Conservation (phyloP, 768 basidiomycete species). For the Lenzites betulinus region DNA sequence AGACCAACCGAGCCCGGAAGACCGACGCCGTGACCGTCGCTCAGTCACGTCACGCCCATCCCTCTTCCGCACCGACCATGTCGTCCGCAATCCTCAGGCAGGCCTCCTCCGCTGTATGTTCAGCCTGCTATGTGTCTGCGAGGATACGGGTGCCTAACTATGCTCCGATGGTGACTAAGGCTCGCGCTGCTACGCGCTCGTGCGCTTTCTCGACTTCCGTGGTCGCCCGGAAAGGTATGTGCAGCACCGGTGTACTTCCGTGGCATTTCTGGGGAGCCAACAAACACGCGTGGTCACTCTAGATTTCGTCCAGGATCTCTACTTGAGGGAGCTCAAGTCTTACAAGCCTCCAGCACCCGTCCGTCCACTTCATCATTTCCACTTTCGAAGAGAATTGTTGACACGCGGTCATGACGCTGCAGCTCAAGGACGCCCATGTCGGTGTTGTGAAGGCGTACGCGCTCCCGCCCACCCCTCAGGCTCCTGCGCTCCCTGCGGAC, state of each 20-base stretch:
- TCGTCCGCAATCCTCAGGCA: constrained; percentile 63
- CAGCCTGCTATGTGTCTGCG: constrained; percentile 9
- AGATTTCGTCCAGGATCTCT: constrained; percentile 95
- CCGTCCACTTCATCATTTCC: constrained; percentile 36
- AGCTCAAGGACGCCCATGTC: constrained; percentile 92
- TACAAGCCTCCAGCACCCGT: constrained; percentile 82
- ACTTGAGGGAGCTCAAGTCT: constrained; percentile 83
- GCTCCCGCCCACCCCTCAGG: constrained; percentile 69
- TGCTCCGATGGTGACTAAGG: constrained; percentile 48
- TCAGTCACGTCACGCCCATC: constrained; percentile 44
- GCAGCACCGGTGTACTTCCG: constrained; percentile 17
- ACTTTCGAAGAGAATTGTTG: not conserved
- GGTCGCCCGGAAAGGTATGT: constrained; percentile 64
- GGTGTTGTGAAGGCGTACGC: constrained; percentile 83
- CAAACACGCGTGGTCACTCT: constrained; percentile 7
- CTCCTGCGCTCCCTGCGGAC: constrained; percentile 77
- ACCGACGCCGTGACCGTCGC: constrained; percentile 19
- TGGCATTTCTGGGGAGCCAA: constrained; percentile 24
- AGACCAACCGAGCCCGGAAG: constrained; percentile 26
- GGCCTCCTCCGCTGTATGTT: constrained; percentile 50
- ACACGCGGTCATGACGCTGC: constrained; percentile 4
- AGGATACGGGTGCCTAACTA: not conserved
- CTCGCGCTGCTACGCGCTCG: constrained; percentile 50
- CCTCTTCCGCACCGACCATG: constrained; percentile 57
- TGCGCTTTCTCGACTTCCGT: constrained; percentile 64